Percentiles rank a stretch among this genome's conserved stretches.
Evolutionary conservation across 306 rosid species (phyloP).

Genomic region (Casuarina glauca): DNA sequence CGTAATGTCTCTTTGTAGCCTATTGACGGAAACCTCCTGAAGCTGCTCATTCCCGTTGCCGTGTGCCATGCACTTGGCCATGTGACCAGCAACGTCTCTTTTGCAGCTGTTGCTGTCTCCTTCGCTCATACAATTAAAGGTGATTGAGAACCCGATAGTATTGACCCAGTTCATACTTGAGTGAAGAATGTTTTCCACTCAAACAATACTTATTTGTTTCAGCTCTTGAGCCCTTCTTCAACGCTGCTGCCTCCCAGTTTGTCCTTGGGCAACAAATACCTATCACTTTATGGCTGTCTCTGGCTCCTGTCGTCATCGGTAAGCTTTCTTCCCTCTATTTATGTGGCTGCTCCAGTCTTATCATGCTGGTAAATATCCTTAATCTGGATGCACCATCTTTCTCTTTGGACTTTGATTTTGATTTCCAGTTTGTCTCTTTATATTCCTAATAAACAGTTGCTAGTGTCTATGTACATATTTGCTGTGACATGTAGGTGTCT

Average conservation of each 20-base stretch:
- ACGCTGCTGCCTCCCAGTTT: constrained; percentile 60
- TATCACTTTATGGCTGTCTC: constrained; percentile 46
- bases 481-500: constrained; percentile 41
- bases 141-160: background rate
- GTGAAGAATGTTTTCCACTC: background rate
- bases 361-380: background rate
- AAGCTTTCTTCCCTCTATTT: constrained; percentile 1
- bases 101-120: constrained; percentile 64
- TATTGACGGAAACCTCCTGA: constrained; percentile 42
- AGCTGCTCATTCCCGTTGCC: constrained; percentile 55
- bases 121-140: constrained; percentile 64
- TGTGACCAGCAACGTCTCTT: constrained; percentile 58
- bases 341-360: background rate
- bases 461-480: background rate
- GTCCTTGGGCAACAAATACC: constrained; percentile 51
- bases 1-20: constrained; percentile 35
- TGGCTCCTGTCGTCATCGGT: constrained; percentile 60
- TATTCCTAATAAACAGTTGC: background rate
- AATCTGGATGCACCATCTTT: background rate
- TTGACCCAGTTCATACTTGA: background rate
- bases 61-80: constrained; percentile 60
- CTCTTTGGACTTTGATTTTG: no score
- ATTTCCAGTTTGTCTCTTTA: background rate
- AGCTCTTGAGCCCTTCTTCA: constrained; percentile 68
- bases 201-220: constrained; percentile 12